Conservation (phyloP, 2,329 filamentous ascomycete species). For the Grosmannia huntii region DNA sequence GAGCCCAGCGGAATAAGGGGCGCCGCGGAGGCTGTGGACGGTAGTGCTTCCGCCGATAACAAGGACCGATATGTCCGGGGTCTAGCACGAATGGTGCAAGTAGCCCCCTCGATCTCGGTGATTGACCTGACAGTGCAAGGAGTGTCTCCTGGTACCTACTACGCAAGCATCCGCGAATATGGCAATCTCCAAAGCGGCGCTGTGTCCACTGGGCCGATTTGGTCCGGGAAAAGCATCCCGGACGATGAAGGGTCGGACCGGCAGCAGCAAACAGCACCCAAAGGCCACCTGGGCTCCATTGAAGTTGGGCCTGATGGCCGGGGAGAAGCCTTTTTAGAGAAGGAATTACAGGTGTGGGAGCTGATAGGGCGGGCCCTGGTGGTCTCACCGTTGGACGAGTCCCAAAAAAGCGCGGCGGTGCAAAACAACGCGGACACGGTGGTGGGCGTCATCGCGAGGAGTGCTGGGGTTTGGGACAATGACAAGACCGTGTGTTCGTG, state of each 20-base stretch:
- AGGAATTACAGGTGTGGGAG: conserved; percentile 82
- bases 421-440: conserved; percentile 74
- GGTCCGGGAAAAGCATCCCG: conserved; percentile 35
- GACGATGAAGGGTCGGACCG: conserved; percentile 22
- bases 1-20: conserved; percentile 35
- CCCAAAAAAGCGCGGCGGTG: conserved; percentile 36
- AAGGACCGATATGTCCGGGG: conserved; percentile 56
- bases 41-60: conserved; percentile 12
- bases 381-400: conserved; percentile 54
- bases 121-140: conserved; percentile 81
- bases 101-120: conserved; percentile 63
- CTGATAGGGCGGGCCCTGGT: conserved; percentile 89
- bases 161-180: conserved; percentile 70
- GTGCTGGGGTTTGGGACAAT: conserved; percentile 97
- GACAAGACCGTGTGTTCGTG: conserved; percentile 98
- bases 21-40: conserved; percentile 11
- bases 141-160: conserved; percentile 67
- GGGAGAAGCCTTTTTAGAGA: conserved; percentile 70
- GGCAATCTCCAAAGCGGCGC: conserved; percentile 80
- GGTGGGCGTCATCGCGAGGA: conserved; percentile 86
- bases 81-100: conserved; percentile 86
- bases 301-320: conserved; percentile 63
- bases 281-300: conserved; percentile 61
- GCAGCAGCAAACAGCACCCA: conserved; percentile 28
- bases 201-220: conserved; percentile 71